Percentiles rank a stretch among this genome's conserved stretches.
These are phyloP conservation scores for Daldinia decipiens DNA, from an alignment of 495 filamentous ascomycete genomes.

Conservation along the genomic window DNA sequence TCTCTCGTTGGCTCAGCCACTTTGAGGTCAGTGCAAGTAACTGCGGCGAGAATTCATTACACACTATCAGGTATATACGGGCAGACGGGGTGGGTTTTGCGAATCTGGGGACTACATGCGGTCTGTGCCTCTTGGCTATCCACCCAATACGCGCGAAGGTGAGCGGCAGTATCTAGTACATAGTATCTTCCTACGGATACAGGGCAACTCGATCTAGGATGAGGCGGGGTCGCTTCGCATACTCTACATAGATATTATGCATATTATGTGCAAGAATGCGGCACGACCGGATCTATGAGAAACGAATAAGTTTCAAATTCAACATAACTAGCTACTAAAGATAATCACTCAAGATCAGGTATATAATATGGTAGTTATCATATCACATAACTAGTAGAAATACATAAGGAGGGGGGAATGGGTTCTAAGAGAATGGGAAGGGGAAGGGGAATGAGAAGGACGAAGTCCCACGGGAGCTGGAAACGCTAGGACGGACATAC, in stretches of 20 bases:
- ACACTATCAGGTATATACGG: neutral
- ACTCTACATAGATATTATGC: slow-evolving; percentile 4
- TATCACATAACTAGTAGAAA: neutral
- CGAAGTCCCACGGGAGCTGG: neutral
- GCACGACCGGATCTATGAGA: slow-evolving; percentile 30
- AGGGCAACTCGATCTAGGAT: slow-evolving; percentile 5
- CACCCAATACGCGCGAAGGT: slow-evolving; percentile 15
- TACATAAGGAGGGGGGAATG: neutral
- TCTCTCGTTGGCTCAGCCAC: slow-evolving; percentile 36
- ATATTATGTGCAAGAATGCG: slow-evolving; percentile 33
- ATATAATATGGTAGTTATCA: no score
- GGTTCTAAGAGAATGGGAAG: neutral
- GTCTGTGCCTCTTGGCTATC: slow-evolving; percentile 28
- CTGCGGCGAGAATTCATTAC: slow-evolving; percentile 13
- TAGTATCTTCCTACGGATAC: slow-evolving; percentile 14
- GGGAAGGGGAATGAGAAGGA: neutral
- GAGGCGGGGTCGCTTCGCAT: slow-evolving; percentile 21
- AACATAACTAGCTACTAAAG: slow-evolving; percentile 7
- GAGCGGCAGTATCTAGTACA: slow-evolving; percentile 8
- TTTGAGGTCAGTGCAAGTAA: slow-evolving; percentile 20
- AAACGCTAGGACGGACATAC: neutral
- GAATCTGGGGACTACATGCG: slow-evolving; percentile 23
- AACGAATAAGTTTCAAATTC: slow-evolving; percentile 19
- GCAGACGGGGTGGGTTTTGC: slow-evolving; percentile 2
- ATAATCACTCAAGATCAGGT: neutral